Percentiles rank a stretch among this genome's conserved stretches.
phyloP scores from a whole-genome alignment of 2,329 filamentous ascomycete species.

The Fusarium clavum region DNA sequence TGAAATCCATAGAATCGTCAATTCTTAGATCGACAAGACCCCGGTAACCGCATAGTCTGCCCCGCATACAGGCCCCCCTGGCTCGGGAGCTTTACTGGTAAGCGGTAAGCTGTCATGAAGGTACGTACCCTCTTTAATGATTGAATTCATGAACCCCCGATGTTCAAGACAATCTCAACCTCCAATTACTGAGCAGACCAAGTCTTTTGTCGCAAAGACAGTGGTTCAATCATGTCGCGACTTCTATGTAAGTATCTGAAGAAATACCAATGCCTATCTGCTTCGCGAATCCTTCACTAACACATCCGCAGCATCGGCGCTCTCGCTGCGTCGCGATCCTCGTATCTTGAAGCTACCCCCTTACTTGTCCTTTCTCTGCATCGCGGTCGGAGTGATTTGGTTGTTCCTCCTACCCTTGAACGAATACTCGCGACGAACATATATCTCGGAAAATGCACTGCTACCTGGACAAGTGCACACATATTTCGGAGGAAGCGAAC shows the following conservation, averaged over 20 bases:
- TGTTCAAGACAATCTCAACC: slow-evolving; percentile 30
- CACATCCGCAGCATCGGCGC: slow-evolving; percentile 63
- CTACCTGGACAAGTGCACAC: slow-evolving; percentile 97
- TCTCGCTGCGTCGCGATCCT: slow-evolving; percentile 82
- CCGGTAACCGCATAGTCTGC: slow-evolving; percentile 30
- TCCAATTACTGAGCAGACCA: slow-evolving; percentile 19
- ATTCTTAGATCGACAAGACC: slow-evolving; percentile 15
- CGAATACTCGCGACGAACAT: slow-evolving; percentile 90
- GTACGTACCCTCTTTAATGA: slow-evolving; percentile 41
- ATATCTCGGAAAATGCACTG: slow-evolving; percentile 97
- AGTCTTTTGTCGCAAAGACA: slow-evolving; percentile 24
- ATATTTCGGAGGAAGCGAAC: slow-evolving; percentile 96
- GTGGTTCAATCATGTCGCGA: slow-evolving; percentile 59
- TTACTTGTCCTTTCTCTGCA: slow-evolving; percentile 86
- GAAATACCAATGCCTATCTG: not conserved
- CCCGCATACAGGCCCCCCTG: slow-evolving; percentile 40
- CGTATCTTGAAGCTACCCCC: slow-evolving; percentile 85
- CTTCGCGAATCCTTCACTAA: slow-evolving; percentile 8
- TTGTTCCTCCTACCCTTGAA: slow-evolving; percentile 89
- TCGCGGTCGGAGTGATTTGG: slow-evolving; percentile 88
- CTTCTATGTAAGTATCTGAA: slow-evolving; percentile 60
- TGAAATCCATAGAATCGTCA: not conserved
- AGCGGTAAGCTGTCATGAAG: slow-evolving; percentile 35
- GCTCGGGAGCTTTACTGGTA: slow-evolving; percentile 11
- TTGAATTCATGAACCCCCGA: slow-evolving; percentile 4